Evolutionary conservation across 1,139 yeast genomes (phyloP).

Genomic region (Candida sanyaensis): DNA sequence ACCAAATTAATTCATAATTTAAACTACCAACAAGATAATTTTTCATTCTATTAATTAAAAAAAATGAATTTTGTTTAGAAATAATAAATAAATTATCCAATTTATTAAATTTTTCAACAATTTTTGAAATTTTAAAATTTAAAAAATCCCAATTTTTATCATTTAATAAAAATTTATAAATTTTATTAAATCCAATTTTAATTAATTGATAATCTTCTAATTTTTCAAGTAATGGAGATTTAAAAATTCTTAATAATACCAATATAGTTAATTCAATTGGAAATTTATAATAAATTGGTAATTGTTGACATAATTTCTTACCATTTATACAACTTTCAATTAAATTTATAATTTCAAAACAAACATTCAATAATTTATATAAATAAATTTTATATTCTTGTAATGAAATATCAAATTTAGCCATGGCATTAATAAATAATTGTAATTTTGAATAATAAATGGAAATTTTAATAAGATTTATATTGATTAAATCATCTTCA

Average conservation of each 20-base stretch:
- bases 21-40: conserved; percentile 42
- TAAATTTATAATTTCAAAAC: conserved; percentile 23
- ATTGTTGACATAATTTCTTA: conserved; percentile 29
- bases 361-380: conserved; percentile 31
- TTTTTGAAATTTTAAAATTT: conserved; percentile 29
- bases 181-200: conserved; percentile 29
- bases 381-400: conserved; percentile 32
- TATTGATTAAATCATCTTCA: conserved; percentile 11
- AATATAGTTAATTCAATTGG: conserved; percentile 38
- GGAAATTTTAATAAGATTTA: conserved; percentile 32
- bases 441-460: conserved; percentile 45
- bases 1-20: conserved; percentile 44
- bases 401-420: conserved; percentile 29
- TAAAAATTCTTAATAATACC: conserved; percentile 35
- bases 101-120: conserved; percentile 32
- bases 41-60: conserved; percentile 37
- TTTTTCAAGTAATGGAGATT: conserved; percentile 36
- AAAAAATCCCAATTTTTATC: conserved; percentile 26
- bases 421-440: conserved; percentile 38
- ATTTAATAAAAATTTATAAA: conserved; percentile 24
- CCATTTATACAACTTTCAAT: conserved; percentile 12
- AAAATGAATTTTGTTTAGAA: conserved; percentile 21
- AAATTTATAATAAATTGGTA: conserved; percentile 45
- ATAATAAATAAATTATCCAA: conserved; percentile 15
- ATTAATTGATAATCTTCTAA: conserved; percentile 32